Evolutionary conservation across 148 eudicot species (phyloP).

Genomic region (Rhododendron vialii): DNA sequence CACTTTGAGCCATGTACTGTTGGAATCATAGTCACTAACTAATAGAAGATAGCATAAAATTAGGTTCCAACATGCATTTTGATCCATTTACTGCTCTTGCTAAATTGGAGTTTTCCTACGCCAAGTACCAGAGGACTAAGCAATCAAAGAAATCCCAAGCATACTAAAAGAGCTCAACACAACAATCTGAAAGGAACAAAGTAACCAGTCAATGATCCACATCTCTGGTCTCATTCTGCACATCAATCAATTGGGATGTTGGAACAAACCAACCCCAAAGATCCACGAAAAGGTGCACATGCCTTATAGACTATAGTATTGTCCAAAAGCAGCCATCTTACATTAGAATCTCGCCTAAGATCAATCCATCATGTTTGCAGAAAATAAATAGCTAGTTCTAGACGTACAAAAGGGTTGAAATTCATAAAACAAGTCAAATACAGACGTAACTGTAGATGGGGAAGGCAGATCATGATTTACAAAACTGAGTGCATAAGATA

Average conservation of each 20-base stretch:
- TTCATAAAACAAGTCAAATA: not conserved
- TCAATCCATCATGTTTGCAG: not conserved
- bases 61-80: not conserved
- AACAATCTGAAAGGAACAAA: not conserved
- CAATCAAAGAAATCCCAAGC: not conserved
- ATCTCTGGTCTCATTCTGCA: not conserved
- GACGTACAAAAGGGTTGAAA: not conserved
- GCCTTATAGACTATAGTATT: not conserved
- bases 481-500: constrained; percentile 5
- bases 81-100: not conserved
- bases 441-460: too few relatives aligned
- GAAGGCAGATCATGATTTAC: not conserved
- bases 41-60: not conserved
- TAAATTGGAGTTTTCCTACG: not conserved
- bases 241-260: not conserved
- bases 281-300: not conserved
- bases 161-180: not conserved
- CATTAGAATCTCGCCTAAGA: too few relatives aligned
- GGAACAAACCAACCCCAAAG: not conserved
- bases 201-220: not conserved
- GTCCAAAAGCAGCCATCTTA: not conserved
- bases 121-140: not conserved
- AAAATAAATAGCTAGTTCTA: not conserved
- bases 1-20: not conserved
- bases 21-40: not conserved